A percentile compares a stretch with the other conserved stretches of the same genome.
Conservation (phyloP, 805 yeast species). For the Dipodascopsis tothii region DNA sequence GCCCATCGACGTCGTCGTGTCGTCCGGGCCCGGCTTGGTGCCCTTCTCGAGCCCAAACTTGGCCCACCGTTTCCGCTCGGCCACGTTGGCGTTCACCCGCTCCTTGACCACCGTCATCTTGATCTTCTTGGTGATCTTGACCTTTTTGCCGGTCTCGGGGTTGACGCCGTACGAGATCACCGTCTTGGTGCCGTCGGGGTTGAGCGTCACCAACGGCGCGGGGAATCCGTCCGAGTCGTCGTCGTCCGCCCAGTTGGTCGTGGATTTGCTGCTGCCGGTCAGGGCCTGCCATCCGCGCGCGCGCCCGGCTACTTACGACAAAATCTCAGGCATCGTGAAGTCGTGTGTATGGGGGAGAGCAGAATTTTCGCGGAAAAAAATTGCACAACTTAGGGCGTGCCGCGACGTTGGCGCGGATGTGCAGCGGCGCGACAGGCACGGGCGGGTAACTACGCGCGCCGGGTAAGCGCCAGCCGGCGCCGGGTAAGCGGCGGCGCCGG, state of each 20-base stretch:
- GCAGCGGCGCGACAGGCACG: no score
- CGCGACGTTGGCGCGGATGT: no score
- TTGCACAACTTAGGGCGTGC: no score
- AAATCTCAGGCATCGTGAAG: background rate
- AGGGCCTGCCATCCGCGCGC: background rate
- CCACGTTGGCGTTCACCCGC: constrained; percentile 75
- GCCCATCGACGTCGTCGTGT: constrained; percentile 79
- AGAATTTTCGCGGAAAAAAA: no score
- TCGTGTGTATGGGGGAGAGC: no score
- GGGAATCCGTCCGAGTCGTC: constrained; percentile 38
- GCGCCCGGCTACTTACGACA: background rate
- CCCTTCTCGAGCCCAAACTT: constrained; percentile 78
- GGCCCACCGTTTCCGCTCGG: constrained; percentile 79
- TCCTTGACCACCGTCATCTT: constrained; percentile 70
- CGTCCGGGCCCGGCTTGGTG: constrained; percentile 77
- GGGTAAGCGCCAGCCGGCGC: no score
- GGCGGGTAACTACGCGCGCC: no score
- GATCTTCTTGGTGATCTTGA: constrained; percentile 79
- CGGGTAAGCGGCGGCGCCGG: no score
- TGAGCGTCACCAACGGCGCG: constrained; percentile 64
- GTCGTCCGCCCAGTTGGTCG: constrained; percentile 58
- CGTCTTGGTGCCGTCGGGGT: constrained; percentile 85
- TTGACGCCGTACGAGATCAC: constrained; percentile 61
- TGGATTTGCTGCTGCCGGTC: constrained; percentile 4
- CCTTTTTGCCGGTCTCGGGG: constrained; percentile 73